Evolutionary conservation across 441 rosid genomes (phyloP).

Genomic region (Croton laevigatus): DNA sequence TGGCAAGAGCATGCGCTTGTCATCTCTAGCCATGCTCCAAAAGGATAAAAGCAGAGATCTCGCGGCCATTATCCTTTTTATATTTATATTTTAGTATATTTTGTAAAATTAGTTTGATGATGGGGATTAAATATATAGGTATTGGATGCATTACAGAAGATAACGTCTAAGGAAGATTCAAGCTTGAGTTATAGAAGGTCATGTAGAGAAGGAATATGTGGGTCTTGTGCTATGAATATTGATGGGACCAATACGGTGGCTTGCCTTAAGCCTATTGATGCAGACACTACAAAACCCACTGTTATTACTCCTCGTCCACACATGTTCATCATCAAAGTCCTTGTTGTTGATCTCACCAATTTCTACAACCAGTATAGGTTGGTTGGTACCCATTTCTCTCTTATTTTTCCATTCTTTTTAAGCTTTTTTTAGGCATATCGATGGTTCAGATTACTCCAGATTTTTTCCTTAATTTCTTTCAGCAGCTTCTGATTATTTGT

Average conservation of each 20-base stretch:
- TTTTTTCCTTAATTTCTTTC: not conserved
- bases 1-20: too few relatives aligned
- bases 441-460: not conserved
- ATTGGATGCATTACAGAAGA: slow-evolving; percentile 62
- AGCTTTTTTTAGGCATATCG: not conserved
- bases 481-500: too few relatives aligned
- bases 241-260: slow-evolving; percentile 69
- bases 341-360: slow-evolving; percentile 59
- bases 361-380: slow-evolving; percentile 65
- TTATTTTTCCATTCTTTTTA: not conserved
- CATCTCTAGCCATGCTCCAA: too few relatives aligned
- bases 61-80: too few relatives aligned
- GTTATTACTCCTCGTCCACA: slow-evolving; percentile 61
- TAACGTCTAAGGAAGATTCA: slow-evolving; percentile 57
- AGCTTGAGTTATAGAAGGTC: slow-evolving; percentile 58
- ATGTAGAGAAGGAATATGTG: slow-evolving; percentile 75
- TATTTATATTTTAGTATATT: too few relatives aligned
- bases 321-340: slow-evolving; percentile 61
- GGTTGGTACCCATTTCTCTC: not conserved
- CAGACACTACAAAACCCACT: slow-evolving; percentile 40
- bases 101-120: not conserved
- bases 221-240: slow-evolving; percentile 68
- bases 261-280: slow-evolving; percentile 50
- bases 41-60: too few relatives aligned
- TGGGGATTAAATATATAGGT: slow-evolving; percentile 32